These are phyloP conservation scores for Macrophomina tecta DNA, from an alignment of 2,329 filamentous ascomycete species.

Conservation along the genomic window DNA sequence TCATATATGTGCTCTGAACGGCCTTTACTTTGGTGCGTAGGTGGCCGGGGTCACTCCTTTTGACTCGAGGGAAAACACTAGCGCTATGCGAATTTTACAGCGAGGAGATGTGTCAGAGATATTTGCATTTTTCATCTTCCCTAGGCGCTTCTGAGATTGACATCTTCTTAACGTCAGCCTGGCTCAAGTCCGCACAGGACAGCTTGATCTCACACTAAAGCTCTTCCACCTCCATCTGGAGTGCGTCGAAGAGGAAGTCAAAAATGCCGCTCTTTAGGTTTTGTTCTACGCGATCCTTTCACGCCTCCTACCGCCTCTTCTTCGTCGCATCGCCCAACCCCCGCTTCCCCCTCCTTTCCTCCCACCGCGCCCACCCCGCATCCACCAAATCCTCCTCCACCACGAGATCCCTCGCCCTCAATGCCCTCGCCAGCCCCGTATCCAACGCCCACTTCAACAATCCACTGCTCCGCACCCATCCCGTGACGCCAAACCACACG, in stretches of 20 bases:
- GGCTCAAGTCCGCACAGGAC: too few relatives aligned
- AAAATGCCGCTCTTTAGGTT: background rate
- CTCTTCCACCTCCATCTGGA: too few relatives aligned
- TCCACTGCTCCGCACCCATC: slow-evolving; percentile 69
- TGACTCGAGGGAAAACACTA: too few relatives aligned
- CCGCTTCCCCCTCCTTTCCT: slow-evolving; percentile 54
- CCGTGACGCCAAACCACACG: slow-evolving; percentile 78
- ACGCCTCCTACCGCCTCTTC: slow-evolving; percentile 29
- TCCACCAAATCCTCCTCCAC: slow-evolving; percentile 88
- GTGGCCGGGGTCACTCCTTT: too few relatives aligned
- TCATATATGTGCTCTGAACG: too few relatives aligned
- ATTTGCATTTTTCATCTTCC: too few relatives aligned
- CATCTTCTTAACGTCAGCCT: too few relatives aligned
- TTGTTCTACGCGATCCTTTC: background rate
- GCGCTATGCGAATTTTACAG: too few relatives aligned
- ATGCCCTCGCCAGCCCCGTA: slow-evolving; percentile 65
- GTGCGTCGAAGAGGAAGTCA: background rate
- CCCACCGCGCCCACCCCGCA: slow-evolving; percentile 94
- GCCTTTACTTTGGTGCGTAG: too few relatives aligned
- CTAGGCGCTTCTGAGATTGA: too few relatives aligned
- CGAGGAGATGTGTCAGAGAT: too few relatives aligned
- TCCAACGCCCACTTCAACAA: slow-evolving; percentile 76
- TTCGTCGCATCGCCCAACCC: slow-evolving; percentile 31
- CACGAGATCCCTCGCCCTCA: slow-evolving; percentile 82
- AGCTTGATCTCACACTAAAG: too few relatives aligned